A percentile compares a stretch with the other conserved stretches of the same genome.
Conservation (phyloP, 208 protist genomes). For the Entamoeba nuttalli region DNA sequence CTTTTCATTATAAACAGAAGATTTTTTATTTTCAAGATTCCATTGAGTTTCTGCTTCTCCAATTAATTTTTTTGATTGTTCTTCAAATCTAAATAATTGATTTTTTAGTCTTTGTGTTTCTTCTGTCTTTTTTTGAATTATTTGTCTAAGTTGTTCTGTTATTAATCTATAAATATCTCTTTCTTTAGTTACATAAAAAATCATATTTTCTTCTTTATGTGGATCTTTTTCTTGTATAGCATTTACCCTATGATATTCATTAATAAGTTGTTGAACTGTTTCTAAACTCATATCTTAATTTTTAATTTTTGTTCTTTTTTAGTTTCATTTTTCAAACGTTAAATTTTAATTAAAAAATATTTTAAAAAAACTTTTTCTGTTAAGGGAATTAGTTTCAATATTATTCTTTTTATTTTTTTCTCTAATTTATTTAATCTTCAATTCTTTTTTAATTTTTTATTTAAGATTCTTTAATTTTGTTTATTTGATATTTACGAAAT, state of each 20-base stretch:
- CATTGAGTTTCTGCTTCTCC: not conserved
- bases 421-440: too few species aligned
- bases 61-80: not conserved
- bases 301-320: too few species aligned
- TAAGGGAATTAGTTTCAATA: too few species aligned
- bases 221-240: not conserved
- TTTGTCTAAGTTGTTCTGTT: not conserved
- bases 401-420: too few species aligned
- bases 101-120: not conserved
- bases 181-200: not conserved
- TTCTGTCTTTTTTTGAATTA: not conserved
- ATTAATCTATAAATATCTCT: not conserved
- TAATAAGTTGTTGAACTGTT: not conserved
- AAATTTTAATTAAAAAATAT: too few species aligned
- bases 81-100: not conserved
- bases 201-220: not conserved
- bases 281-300: not conserved
- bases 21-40: not conserved
- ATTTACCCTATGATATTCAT: not conserved
- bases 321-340: too few species aligned
- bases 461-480: too few species aligned
- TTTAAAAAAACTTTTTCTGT: too few species aligned
- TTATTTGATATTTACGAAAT: too few species aligned
- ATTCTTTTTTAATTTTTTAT: too few species aligned
- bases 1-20: not conserved